Conservation (phyloP, 768 basidiomycete species). For the Agaricus subrufescens region DNA sequence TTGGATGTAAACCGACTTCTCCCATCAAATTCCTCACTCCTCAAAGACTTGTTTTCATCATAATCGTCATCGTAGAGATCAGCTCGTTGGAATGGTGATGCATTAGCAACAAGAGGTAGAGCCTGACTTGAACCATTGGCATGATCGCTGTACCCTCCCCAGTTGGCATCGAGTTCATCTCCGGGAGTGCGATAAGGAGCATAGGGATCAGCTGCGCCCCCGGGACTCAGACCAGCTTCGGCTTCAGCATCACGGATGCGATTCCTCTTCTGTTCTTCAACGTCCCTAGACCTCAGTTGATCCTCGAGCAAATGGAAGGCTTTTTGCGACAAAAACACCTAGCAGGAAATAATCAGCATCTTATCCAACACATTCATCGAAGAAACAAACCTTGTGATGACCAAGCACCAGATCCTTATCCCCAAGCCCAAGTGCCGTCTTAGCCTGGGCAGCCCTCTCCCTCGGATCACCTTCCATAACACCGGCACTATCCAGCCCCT, state of each 20-base stretch:
- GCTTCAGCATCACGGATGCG: slow-evolving; percentile 72
- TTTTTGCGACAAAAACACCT: slow-evolving; percentile 86
- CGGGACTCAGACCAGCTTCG: slow-evolving; percentile 60
- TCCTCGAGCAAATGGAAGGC: slow-evolving; percentile 92
- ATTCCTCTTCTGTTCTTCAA: slow-evolving; percentile 82
- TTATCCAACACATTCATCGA: neutral
- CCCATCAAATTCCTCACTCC: slow-evolving; percentile 76
- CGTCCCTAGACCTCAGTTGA: slow-evolving; percentile 73
- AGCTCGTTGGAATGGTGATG: slow-evolving; percentile 76
- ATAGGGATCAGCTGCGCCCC: slow-evolving; percentile 62
- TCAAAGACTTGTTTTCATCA: slow-evolving; percentile 69
- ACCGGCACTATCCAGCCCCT: slow-evolving; percentile 53
- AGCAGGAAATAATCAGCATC: slow-evolving; percentile 5
- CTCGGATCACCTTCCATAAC: slow-evolving; percentile 55
- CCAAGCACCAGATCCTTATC: slow-evolving; percentile 81
- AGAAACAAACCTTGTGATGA: slow-evolving; percentile 64
- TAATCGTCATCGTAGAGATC: slow-evolving; percentile 76
- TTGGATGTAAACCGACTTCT: slow-evolving; percentile 75
- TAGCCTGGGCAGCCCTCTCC: slow-evolving; percentile 57
- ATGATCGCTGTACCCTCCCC: slow-evolving; percentile 41
- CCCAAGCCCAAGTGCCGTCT: slow-evolving; percentile 48
- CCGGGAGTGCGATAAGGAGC: slow-evolving; percentile 66
- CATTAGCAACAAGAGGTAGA: slow-evolving; percentile 79
- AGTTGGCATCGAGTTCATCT: slow-evolving; percentile 35
- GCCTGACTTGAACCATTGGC: slow-evolving; percentile 60